Conservation (phyloP, 2,329 filamentous ascomycete genomes). For the Ophiostoma ips region DNA sequence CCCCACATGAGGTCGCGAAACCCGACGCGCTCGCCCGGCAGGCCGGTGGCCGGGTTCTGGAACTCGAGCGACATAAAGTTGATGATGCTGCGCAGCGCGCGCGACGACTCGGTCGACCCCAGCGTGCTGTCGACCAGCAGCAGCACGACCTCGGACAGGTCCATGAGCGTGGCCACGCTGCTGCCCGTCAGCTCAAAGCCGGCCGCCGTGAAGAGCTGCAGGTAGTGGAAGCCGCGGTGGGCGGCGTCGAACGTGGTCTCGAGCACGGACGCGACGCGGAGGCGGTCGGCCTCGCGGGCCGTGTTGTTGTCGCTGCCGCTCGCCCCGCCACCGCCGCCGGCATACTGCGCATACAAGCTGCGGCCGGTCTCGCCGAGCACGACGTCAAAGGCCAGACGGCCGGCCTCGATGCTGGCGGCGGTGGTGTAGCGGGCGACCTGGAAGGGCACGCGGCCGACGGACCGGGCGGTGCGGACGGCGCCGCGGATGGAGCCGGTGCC, state of each 20-base stretch:
- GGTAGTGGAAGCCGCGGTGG: slow-evolving; percentile 12
- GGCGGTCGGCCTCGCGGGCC: slow-evolving; percentile 12
- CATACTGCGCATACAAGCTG: slow-evolving; percentile 23
- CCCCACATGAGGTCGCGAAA: slow-evolving; percentile 48
- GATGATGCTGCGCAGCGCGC: slow-evolving; percentile 53
- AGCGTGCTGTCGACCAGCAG: slow-evolving; percentile 49
- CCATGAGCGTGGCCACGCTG: slow-evolving; percentile 15
- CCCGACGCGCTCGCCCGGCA: slow-evolving; percentile 43
- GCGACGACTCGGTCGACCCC: slow-evolving; percentile 54
- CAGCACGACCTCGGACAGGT: slow-evolving; percentile 43
- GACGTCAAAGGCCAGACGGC: slow-evolving; percentile 39
- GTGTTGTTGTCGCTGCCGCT: not conserved
- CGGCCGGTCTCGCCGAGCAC: slow-evolving; percentile 38
- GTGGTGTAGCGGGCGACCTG: slow-evolving; percentile 41
- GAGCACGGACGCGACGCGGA: slow-evolving; percentile 31
- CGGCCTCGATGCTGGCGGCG: slow-evolving; percentile 42
- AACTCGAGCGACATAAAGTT: slow-evolving; percentile 51
- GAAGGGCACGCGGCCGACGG: slow-evolving; percentile 37
- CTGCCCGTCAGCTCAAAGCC: slow-evolving; percentile 13
- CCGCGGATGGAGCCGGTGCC: slow-evolving; percentile 46
- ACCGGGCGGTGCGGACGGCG: slow-evolving; percentile 37
- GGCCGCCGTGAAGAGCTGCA: slow-evolving; percentile 12
- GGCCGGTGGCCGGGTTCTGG: slow-evolving; percentile 45
- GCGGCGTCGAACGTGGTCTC: slow-evolving; percentile 21
- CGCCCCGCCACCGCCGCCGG: no score